Evolutionary conservation across 345 rosid species (phyloP).

Genomic region (Clarkia xantiana): DNA sequence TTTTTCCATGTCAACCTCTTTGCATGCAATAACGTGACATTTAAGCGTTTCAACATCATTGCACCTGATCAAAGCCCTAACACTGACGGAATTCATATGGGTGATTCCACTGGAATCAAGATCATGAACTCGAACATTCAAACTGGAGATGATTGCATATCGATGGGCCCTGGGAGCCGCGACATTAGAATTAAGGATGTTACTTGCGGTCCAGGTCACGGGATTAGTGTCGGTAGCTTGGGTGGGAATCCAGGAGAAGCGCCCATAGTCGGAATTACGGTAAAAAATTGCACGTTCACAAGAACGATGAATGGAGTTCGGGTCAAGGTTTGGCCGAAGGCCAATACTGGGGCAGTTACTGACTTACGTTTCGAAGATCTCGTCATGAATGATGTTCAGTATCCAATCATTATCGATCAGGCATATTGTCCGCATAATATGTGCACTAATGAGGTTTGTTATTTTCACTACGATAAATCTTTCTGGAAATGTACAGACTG

Average conservation of each 20-base stretch:
- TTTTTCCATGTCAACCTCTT: conserved; percentile 33
- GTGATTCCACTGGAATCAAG: conserved; percentile 17
- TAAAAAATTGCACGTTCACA: conserved; percentile 16
- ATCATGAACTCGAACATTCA: conserved; percentile 13
- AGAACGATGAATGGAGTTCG: conserved; percentile 12
- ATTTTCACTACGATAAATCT: not conserved
- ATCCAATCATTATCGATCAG: conserved; percentile 18
- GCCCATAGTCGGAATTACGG: conserved; percentile 20
- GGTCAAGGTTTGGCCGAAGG: conserved; percentile 28
- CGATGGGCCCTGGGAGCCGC: conserved; percentile 18
- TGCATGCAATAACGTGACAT: not conserved
- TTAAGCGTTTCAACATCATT: conserved; percentile 15
- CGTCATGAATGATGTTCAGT: conserved; percentile 5
- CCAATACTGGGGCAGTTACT: conserved; percentile 10
- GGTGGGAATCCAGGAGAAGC: conserved; percentile 15
- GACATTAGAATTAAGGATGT: conserved; percentile 6
- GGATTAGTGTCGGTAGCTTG: conserved; percentile 8
- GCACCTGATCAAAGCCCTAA: conserved; percentile 32
- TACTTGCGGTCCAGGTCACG: conserved; percentile 22
- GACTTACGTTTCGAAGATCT: conserved; percentile 23
- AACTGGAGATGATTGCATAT: conserved; percentile 21
- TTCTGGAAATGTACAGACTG: too few species aligned
- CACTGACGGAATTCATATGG: conserved; percentile 62
- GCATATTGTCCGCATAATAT: conserved; percentile 15
- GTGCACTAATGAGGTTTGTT: conserved; percentile 11